phyloP scores from a whole-genome alignment of 108 stramenopile species.

The Nitzschia sp. region DNA sequence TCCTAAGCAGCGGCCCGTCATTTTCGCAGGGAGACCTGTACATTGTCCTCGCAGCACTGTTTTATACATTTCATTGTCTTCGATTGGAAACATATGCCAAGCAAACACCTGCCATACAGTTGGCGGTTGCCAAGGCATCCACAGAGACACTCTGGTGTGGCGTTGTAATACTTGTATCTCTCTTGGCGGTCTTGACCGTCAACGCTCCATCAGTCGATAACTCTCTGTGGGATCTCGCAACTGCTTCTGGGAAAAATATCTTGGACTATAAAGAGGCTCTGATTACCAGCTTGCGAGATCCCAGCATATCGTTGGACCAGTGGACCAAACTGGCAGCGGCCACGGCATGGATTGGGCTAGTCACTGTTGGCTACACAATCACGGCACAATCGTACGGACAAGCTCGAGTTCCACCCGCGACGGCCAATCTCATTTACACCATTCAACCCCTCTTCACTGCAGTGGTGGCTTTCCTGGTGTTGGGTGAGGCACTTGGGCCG shows the following conservation, averaged over 20 bases:
- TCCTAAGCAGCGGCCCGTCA: neutral
- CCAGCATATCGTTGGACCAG: neutral
- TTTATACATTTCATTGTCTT: slow-evolving; percentile 78
- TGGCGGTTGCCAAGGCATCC: slow-evolving; percentile 72
- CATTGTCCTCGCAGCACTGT: slow-evolving; percentile 63
- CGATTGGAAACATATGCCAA: slow-evolving; percentile 70
- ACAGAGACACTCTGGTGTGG: slow-evolving; percentile 59
- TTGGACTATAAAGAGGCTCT: neutral
- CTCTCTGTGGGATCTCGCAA: slow-evolving; percentile 2
- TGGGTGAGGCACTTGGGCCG: slow-evolving; percentile 71
- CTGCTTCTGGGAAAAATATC: slow-evolving; percentile 25
- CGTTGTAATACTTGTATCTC: slow-evolving; percentile 8
- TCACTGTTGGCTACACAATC: slow-evolving; percentile 84
- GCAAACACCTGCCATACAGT: slow-evolving; percentile 44
- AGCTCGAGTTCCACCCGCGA: slow-evolving; percentile 61
- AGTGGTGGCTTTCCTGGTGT: slow-evolving; percentile 66
- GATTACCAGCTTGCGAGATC: neutral
- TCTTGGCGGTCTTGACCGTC: neutral
- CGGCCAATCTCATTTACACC: slow-evolving; percentile 86
- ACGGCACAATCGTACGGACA: slow-evolving; percentile 88
- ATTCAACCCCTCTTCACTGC: slow-evolving; percentile 85
- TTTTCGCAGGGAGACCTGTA: slow-evolving; percentile 53
- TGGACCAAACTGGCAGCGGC: slow-evolving; percentile 33
- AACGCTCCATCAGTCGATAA: neutral
- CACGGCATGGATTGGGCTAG: slow-evolving; percentile 76